These are phyloP conservation scores for Platanthera zijinensis DNA, from an alignment of 106 monocot species.

Conservation along the genomic window DNA sequence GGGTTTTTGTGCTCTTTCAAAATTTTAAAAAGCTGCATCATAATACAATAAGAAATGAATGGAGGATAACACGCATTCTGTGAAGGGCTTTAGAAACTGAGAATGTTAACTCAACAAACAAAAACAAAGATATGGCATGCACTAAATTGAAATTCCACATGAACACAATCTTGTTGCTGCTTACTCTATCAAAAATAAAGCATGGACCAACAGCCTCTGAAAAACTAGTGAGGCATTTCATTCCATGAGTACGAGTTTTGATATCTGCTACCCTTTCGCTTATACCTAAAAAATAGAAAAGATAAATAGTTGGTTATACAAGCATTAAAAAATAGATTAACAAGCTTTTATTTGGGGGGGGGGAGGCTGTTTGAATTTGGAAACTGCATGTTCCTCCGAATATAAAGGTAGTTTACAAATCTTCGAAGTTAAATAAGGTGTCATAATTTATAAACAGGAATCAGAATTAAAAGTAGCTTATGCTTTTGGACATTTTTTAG, in stretches of 20 bases:
- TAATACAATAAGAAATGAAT: neutral
- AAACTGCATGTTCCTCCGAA: no score
- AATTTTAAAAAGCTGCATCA: slow-evolving; percentile 82
- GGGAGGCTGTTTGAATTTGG: no score
- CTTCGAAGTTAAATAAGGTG: no score
- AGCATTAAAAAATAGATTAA: no score
- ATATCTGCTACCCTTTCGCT: slow-evolving; percentile 98
- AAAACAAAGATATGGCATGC: neutral
- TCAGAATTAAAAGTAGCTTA: no score
- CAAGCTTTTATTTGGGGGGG: no score
- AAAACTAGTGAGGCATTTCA: slow-evolving; percentile 95
- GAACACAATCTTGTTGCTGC: neutral
- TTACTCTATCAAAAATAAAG: slow-evolving; percentile 92
- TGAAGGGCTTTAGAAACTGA: neutral
- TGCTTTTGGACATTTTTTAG: no score
- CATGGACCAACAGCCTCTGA: slow-evolving; percentile 96
- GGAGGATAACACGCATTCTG: neutral
- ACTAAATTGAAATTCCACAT: slow-evolving; percentile 5
- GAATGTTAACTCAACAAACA: neutral
- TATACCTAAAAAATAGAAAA: slow-evolving; percentile 35
- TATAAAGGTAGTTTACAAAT: no score
- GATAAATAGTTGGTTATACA: neutral
- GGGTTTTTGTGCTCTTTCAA: slow-evolving; percentile 99
- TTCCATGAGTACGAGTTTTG: slow-evolving; percentile 89
- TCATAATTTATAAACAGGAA: no score